These are phyloP conservation scores for Termitomyces sp. DNA, from an alignment of 768 basidiomycete species.

Conservation along the genomic window DNA sequence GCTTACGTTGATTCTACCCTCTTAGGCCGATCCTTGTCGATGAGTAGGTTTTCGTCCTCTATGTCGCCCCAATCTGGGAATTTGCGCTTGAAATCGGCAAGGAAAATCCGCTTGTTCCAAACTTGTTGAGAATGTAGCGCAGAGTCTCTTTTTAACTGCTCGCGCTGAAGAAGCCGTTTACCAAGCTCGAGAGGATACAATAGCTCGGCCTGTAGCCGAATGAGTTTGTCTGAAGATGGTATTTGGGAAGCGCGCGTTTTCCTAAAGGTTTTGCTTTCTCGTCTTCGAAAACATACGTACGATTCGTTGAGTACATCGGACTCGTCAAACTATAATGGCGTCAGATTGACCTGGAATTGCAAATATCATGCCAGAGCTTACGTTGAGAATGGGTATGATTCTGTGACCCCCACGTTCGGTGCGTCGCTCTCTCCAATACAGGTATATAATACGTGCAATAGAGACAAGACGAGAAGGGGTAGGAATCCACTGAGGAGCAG, in stretches of 20 bases:
- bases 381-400: constrained; percentile 86
- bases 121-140: not conserved
- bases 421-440: constrained; percentile 87
- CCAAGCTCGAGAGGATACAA: constrained; percentile 68
- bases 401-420: constrained; percentile 73
- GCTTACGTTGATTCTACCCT: not conserved
- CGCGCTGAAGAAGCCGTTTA: constrained; percentile 60
- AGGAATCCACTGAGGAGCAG: constrained; percentile 66
- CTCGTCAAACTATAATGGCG: not conserved
- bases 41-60: not conserved
- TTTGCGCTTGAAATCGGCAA: not conserved
- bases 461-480: constrained; percentile 55
- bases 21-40: not conserved
- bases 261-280: constrained; percentile 88
- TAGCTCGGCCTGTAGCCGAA: constrained; percentile 76
- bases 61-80: not conserved
- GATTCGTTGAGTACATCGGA: constrained; percentile 54
- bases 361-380: constrained; percentile 30
- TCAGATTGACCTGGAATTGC: not conserved
- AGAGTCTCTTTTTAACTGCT: constrained; percentile 53
- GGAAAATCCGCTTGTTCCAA: not conserved
- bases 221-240: constrained; percentile 84
- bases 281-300: constrained; percentile 93
- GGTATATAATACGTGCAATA: constrained; percentile 70
- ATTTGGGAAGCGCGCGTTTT: constrained; percentile 93